These are phyloP conservation scores for Acanthamoeba royreba DNA, from an alignment of 208 protist genomes.

Conservation along the genomic window DNA sequence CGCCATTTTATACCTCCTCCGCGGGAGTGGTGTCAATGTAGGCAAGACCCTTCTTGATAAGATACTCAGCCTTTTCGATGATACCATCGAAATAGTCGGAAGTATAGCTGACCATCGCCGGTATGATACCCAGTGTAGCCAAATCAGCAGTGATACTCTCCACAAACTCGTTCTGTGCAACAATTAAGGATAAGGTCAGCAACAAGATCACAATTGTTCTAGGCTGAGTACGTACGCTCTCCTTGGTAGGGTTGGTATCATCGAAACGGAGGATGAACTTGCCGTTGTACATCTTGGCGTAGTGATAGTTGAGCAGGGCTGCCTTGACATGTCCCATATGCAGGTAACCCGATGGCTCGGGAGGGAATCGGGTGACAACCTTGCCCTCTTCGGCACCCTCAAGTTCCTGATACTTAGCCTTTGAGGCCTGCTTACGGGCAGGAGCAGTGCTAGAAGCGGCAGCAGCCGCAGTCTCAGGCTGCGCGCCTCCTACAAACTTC, in stretches of 20 bases:
- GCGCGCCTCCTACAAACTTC: neutral
- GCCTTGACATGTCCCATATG: constrained; percentile 96
- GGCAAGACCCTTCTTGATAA: constrained; percentile 84
- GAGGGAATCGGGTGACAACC: constrained; percentile 81
- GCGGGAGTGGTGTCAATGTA: constrained; percentile 96
- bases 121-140: constrained; percentile 86
- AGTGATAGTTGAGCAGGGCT: constrained; percentile 96
- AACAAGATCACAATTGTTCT: neutral
- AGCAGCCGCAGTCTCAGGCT: neutral
- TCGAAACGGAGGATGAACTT: constrained; percentile 98
- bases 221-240: constrained; percentile 89
- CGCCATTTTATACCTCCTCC: constrained; percentile 79
- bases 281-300: constrained; percentile 93
- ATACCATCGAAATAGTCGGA: constrained; percentile 97
- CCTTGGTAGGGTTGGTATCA: constrained; percentile 99
- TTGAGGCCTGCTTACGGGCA: neutral
- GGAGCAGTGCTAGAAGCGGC: neutral
- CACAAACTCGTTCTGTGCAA: constrained; percentile 87
- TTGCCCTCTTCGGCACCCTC: constrained; percentile 27
- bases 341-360: constrained; percentile 84
- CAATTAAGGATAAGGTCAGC: neutral
- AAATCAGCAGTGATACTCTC: constrained; percentile 94
- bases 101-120: constrained; percentile 90
- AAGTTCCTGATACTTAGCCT: constrained; percentile 34
- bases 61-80: constrained; percentile 84